phyloP scores from a whole-genome alignment of 306 rosid species.

The Ceratonia siliqua region DNA sequence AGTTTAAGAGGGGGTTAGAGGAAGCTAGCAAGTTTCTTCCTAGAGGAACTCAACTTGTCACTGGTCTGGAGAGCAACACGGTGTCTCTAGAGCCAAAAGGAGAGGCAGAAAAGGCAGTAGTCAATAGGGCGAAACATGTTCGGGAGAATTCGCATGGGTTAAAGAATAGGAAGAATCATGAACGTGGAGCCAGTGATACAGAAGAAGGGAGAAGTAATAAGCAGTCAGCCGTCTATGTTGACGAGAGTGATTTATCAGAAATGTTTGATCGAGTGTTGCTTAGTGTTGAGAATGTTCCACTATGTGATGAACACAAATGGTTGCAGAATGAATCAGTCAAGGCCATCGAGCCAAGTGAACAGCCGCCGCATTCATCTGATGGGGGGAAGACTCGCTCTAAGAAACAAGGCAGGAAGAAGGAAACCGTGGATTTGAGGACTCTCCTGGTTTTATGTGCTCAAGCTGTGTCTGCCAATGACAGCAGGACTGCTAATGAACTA shows the following conservation, averaged over 20 bases:
- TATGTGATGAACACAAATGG: constrained; percentile 16
- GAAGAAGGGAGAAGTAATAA: constrained; percentile 54
- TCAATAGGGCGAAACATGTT: constrained; percentile 26
- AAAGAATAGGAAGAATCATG: constrained; percentile 46
- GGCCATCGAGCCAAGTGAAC: not conserved
- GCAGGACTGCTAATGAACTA: constrained; percentile 52
- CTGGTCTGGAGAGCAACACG: constrained; percentile 32
- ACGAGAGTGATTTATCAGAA: constrained; percentile 49
- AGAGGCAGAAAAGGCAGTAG: constrained; percentile 19
- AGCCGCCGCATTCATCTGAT: constrained; percentile 9
- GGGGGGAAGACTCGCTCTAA: constrained; percentile 38
- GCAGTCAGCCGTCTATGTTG: constrained; percentile 43
- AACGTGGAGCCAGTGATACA: constrained; percentile 29
- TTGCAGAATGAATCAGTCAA: constrained; percentile 18
- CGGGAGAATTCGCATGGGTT: constrained; percentile 37
- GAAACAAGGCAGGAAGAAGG: constrained; percentile 50
- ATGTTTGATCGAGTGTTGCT: constrained; percentile 53
- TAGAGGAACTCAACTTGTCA: constrained; percentile 38
- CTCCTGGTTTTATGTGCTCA: constrained; percentile 64
- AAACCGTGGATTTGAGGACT: constrained; percentile 62
- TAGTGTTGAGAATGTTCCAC: constrained; percentile 12
- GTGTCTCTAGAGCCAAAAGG: constrained; percentile 8
- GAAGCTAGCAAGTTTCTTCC: constrained; percentile 90
- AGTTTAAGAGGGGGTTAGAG: constrained; percentile 70
- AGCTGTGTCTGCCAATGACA: constrained; percentile 58